phyloP scores from a whole-genome alignment of 345 rosid genomes.

The Cardamine resedifolia region DNA sequence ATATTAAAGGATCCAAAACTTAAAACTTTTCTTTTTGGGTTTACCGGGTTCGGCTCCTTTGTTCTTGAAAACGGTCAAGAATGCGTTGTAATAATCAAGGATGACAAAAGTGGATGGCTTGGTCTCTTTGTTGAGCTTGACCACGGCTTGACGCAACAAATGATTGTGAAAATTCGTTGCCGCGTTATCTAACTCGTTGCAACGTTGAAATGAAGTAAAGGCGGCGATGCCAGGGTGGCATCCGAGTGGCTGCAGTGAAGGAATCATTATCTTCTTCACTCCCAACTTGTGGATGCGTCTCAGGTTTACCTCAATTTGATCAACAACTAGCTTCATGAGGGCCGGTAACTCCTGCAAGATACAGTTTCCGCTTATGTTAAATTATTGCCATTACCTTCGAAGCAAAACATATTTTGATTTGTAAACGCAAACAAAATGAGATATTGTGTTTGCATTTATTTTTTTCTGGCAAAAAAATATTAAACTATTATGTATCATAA shows the following conservation, averaged over 20 bases:
- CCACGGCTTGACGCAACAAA: constrained; percentile 49
- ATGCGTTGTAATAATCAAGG: constrained; percentile 59
- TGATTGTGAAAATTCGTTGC: constrained; percentile 51
- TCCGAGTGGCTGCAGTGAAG: constrained; percentile 63
- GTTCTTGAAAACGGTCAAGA: constrained; percentile 46
- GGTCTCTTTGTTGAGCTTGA: constrained; percentile 45
- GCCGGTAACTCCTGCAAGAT: constrained; percentile 50
- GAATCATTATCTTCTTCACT: constrained; percentile 52
- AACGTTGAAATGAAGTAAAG: constrained; percentile 41
- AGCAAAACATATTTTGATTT: not conserved
- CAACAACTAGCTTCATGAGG: constrained; percentile 50
- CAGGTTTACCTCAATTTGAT: constrained; percentile 49
- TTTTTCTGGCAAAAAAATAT: not conserved
- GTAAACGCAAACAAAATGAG: not conserved
- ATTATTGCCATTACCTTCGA: not conserved
- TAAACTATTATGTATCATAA: not conserved
- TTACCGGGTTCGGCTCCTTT: constrained; percentile 37
- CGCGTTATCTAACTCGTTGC: constrained; percentile 45
- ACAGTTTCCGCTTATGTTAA: not conserved
- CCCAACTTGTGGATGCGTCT: constrained; percentile 56
- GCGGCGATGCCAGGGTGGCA: constrained; percentile 61
- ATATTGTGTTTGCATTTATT: not conserved
- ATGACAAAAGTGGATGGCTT: constrained; percentile 40
- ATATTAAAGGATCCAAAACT: not conserved
- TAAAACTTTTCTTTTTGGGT: not conserved